phyloP scores from a whole-genome alignment of 176 grass and related monocot species.

The Puya raimondii region DNA sequence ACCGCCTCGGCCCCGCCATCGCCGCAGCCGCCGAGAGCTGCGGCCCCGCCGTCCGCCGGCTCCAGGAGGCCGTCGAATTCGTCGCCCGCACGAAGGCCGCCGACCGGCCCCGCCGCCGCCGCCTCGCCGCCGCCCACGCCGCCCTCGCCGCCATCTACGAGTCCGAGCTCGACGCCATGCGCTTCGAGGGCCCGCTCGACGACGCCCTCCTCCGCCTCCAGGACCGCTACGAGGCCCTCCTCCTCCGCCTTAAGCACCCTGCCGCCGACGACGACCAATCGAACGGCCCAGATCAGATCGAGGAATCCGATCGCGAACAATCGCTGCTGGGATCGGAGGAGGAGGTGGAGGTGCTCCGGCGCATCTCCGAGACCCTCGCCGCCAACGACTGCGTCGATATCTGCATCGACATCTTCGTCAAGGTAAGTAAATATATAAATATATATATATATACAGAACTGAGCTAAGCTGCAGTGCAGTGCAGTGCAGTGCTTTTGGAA shows the following conservation, averaged over 20 bases:
- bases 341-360: constrained; percentile 32
- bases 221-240: constrained; percentile 41
- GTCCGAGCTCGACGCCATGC: constrained; percentile 48
- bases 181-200: constrained; percentile 55
- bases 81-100: constrained; percentile 46
- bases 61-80: constrained; percentile 59
- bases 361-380: constrained; percentile 46
- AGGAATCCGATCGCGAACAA: not conserved
- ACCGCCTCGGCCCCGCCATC: constrained; percentile 40
- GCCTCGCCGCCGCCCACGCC: constrained; percentile 33
- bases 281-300: not conserved
- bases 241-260: constrained; percentile 42
- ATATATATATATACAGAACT: not conserved
- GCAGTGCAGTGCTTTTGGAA: too few relatives aligned
- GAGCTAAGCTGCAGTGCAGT: too few relatives aligned
- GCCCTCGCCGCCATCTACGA: constrained; percentile 44
- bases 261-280: not conserved
- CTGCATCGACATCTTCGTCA: constrained; percentile 63
- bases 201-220: constrained; percentile 51
- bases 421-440: constrained; percentile 12
- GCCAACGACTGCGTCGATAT: constrained; percentile 63
- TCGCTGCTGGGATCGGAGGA: constrained; percentile 32
- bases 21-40: constrained; percentile 29
- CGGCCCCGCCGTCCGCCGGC: constrained; percentile 32
- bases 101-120: constrained; percentile 28